A percentile compares a stretch with the other conserved stretches of the same genome.
phyloP scores from a whole-genome alignment of 2,329 filamentous ascomycete genomes.

The Akanthomyces lecanii region DNA sequence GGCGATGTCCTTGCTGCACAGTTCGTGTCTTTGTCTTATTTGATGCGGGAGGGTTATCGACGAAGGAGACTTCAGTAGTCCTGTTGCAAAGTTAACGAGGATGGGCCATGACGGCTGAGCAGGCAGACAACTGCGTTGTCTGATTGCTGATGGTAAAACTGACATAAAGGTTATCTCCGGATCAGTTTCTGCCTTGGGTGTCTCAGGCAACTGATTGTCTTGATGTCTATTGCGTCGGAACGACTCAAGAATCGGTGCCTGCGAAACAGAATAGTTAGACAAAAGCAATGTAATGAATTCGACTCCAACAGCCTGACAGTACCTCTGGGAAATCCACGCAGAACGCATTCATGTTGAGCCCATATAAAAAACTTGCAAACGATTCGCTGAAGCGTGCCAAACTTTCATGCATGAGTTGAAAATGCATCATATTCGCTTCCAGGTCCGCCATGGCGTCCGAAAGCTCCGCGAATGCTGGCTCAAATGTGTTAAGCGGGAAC shows the following conservation, averaged over 20 bases:
- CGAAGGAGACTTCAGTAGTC: conserved; percentile 87
- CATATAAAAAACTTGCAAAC: conserved; percentile 92
- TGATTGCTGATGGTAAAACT: conserved; percentile 27
- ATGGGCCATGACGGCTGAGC: neutral
- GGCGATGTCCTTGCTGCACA: conserved; percentile 38
- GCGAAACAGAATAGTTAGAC: neutral
- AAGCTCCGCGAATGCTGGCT: conserved; percentile 88
- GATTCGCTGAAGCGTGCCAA: conserved; percentile 90
- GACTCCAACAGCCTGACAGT: conserved; percentile 20
- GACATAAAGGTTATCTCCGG: conserved; percentile 82
- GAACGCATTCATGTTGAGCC: conserved; percentile 98
- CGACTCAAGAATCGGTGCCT: conserved; percentile 81
- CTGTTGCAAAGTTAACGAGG: conserved; percentile 39
- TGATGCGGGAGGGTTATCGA: conserved; percentile 71
- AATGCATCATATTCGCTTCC: conserved; percentile 95
- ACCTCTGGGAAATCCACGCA: conserved; percentile 97
- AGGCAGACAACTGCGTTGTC: neutral
- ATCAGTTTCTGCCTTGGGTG: conserved; percentile 37
- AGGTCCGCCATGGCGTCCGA: conserved; percentile 92
- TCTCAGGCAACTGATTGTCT: conserved; percentile 40
- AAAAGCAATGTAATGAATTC: neutral
- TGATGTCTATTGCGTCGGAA: conserved; percentile 64
- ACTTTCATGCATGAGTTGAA: conserved; percentile 95
- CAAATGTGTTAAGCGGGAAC: conserved; percentile 74
- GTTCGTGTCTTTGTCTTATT: conserved; percentile 47